Evolutionary conservation across 139 green algal genomes (phyloP), one percentile per base, ranked within the genome.

Genomic region (Tetradesmus obliquus): DNA sequence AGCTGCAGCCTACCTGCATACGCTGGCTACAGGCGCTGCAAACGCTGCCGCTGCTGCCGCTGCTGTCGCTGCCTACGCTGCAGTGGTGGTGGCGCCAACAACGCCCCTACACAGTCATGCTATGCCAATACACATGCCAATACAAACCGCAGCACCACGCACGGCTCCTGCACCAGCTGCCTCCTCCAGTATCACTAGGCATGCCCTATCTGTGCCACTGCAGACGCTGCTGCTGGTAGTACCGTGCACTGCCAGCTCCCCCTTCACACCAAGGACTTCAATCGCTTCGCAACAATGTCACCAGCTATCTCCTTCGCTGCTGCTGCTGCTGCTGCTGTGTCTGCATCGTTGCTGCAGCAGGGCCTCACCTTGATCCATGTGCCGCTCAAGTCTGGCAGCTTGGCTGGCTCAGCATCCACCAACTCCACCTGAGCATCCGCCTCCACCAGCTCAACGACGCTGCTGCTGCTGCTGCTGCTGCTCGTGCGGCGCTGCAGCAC

Each of bases 321-420:
- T 57, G 80, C 13, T 81, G 51, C 51, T 58, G 12, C 76, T 66
- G 51, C 80, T 66, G 5, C 80, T 86, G 32, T 45, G 32, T 45
- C 32, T 45, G 32, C 32, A 51, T 3, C 80, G 13, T 15, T 12
- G 8, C 80, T 58, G 51, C 80, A n/a, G 80, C 20, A 66, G 2
- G 15, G 10, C 12, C 55, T 66, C 57, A 88, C 83, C 83, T 88
- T 88, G 55, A 88, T 71, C 83, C 83, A 88, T 3, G 83, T 88
- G 83, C 83, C 83, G 57, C 22, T 74, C 20, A 88, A 51, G n/a
- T 55, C 53, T 71, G 83, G 55, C 83, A 88, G 83, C 55, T 62
- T 62, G 32, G 51, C 15, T 57, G 80, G 80, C 51, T 57, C 51
- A n/a, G 51, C 45, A 12, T 85, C 80, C 10, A 58, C 80, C 45